phyloP scores from a whole-genome alignment of 139 green algal genomes.

The Coelastrella sp. region DNA sequence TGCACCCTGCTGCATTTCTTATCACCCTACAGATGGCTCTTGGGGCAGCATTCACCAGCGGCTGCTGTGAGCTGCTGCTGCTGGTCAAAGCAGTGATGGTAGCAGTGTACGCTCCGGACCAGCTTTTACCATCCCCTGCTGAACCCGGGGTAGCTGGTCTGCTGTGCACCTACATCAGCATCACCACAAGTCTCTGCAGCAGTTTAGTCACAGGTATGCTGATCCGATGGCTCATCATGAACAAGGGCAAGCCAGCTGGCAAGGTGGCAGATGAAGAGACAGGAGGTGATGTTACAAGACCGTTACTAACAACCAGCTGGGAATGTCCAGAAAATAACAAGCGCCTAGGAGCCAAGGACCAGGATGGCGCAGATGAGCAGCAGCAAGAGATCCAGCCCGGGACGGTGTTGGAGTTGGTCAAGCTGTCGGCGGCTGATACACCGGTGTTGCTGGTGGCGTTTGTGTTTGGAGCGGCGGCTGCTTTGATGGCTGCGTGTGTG shows the following conservation, averaged over 20 bases:
- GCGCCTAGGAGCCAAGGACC: not conserved
- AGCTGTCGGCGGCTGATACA: constrained; percentile 61
- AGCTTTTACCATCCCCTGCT: constrained; percentile 44
- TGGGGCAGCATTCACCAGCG: not conserved
- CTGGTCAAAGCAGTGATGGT: constrained; percentile 71
- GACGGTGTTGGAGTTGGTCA: constrained; percentile 67
- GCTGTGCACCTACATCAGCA: constrained; percentile 52
- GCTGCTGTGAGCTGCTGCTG: constrained; percentile 59
- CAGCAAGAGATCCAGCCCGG: not conserved
- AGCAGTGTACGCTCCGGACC: constrained; percentile 61
- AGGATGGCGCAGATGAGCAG: not conserved
- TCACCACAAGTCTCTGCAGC: constrained; percentile 47
- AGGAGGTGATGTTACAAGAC: not conserved
- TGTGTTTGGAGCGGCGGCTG: constrained; percentile 66
- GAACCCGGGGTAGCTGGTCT: constrained; percentile 44
- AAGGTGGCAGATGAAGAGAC: constrained; percentile 26
- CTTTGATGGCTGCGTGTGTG: constrained; percentile 76
- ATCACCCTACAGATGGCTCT: not conserved
- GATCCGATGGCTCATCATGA: not conserved
- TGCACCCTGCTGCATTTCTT: not conserved
- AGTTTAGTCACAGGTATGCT: constrained; percentile 29
- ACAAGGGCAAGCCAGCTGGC: not conserved
- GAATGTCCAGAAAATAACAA: constrained; percentile 43
- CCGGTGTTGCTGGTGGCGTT: constrained; percentile 71
- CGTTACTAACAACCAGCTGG: constrained; percentile 37